These are phyloP conservation scores for Paramyrothecium roridum DNA, from an alignment of 2,329 filamentous ascomycete genomes.

Conservation along the genomic window DNA sequence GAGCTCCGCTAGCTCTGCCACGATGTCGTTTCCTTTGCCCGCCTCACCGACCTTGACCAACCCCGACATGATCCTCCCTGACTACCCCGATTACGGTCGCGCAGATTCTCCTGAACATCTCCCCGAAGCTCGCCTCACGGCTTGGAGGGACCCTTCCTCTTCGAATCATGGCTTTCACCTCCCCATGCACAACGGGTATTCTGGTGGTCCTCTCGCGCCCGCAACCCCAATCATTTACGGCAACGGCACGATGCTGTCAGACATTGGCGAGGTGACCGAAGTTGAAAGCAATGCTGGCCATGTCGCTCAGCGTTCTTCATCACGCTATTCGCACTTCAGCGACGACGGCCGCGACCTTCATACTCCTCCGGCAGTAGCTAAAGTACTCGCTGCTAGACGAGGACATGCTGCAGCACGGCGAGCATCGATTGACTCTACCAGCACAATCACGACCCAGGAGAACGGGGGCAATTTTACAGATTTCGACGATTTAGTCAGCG, in stretches of 20 bases:
- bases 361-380: constrained; percentile 44
- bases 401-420: constrained; percentile 41
- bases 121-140: constrained; percentile 47
- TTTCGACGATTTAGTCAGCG: constrained; percentile 59
- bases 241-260: constrained; percentile 66
- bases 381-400: constrained; percentile 40
- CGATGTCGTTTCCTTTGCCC: constrained; percentile 46
- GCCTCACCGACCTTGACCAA: constrained; percentile 87
- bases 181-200: constrained; percentile 33
- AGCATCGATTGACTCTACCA: constrained; percentile 57
- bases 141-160: constrained; percentile 48
- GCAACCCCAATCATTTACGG: constrained; percentile 66
- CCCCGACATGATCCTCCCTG: constrained; percentile 90
- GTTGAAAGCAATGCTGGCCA: constrained; percentile 47
- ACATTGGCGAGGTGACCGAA: constrained; percentile 58
- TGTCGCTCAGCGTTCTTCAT: constrained; percentile 33
- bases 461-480: constrained; percentile 51
- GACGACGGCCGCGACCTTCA: constrained; percentile 31
- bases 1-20: constrained; percentile 19
- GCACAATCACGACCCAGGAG: constrained; percentile 55
- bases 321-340: constrained; percentile 27
- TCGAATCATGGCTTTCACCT: constrained; percentile 37
- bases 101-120: constrained; percentile 49
- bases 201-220: constrained; percentile 43
- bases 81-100: constrained; percentile 69